Conservation (phyloP, 495 filamentous ascomycete species). For the Neurospora sp. region DNA sequence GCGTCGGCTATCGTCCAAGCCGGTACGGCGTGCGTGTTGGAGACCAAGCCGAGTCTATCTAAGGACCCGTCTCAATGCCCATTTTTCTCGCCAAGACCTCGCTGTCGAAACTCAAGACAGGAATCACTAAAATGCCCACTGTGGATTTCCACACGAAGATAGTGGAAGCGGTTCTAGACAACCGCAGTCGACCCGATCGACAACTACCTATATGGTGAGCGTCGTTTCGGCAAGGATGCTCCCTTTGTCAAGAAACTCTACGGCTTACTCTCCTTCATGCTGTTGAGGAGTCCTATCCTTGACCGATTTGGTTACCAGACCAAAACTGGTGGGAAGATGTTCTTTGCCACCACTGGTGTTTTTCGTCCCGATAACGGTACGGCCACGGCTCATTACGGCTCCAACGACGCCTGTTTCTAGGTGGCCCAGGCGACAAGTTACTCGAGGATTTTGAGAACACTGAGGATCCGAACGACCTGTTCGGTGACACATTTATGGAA, state of each 20-base stretch:
- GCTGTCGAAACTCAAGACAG: not conserved
- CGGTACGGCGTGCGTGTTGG: too few relatives aligned
- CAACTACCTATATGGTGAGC: not conserved
- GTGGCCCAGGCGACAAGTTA: too few relatives aligned
- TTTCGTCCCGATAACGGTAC: too few relatives aligned
- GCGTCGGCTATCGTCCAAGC: too few relatives aligned
- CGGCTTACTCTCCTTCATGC: not conserved
- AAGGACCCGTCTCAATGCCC: constrained; percentile 28
- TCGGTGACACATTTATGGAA: too few relatives aligned
- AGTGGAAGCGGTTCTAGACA: not conserved
- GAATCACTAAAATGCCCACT: not conserved
- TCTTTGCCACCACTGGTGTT: too few relatives aligned
- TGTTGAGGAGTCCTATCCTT: not conserved
- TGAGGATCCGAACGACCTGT: too few relatives aligned
- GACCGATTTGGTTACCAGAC: not conserved
- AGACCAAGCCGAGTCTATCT: constrained; percentile 35
- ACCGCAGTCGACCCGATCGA: not conserved
- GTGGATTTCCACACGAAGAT: not conserved
- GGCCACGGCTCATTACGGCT: too few relatives aligned
- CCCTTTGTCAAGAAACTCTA: not conserved
- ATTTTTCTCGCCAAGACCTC: not conserved
- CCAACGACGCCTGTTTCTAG: too few relatives aligned
- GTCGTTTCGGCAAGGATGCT: not conserved
- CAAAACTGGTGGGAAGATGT: not conserved
- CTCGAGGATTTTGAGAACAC: too few relatives aligned